Evolutionary conservation across 257 asterid genomes (phyloP).

Genomic region (Salvia hispanica): DNA sequence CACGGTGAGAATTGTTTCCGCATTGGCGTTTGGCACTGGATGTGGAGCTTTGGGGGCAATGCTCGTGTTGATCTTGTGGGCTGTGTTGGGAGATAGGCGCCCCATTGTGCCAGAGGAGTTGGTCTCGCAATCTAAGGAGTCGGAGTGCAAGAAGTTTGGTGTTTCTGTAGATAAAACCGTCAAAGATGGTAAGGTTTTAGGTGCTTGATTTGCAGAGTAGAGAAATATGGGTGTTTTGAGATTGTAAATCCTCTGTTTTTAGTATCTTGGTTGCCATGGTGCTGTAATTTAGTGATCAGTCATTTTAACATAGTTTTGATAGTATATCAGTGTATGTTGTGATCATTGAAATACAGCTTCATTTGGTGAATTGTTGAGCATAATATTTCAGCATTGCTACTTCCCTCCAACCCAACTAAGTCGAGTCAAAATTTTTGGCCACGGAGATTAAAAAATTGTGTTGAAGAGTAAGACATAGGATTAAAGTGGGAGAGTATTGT

Average conservation of each 20-base stretch:
- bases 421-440: too few relatives aligned
- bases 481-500: too few relatives aligned
- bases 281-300: conserved; percentile 80
- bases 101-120: conserved; percentile 79
- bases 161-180: conserved; percentile 46
- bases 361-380: conserved; percentile 24
- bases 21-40: conserved; percentile 65
- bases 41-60: conserved; percentile 83
- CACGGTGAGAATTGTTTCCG: conserved; percentile 51
- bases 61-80: conserved; percentile 59
- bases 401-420: too few relatives aligned
- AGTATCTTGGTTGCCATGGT: conserved; percentile 22
- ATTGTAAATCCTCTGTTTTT: conserved; percentile 56
- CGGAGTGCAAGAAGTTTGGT: conserved; percentile 49
- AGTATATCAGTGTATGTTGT: conserved; percentile 30
- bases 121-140: conserved; percentile 38
- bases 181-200: conserved; percentile 42
- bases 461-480: too few relatives aligned
- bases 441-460: too few relatives aligned
- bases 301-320: conserved; percentile 32
- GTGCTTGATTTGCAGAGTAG: conserved; percentile 36
- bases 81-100: conserved; percentile 53
- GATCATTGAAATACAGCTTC: conserved; percentile 64
- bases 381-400: neutral
- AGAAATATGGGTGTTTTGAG: conserved; percentile 26